Percentiles rank a stretch among this genome's conserved stretches.
phyloP scores from a whole-genome alignment of 345 rosid genomes.

The Camelina laxa region DNA sequence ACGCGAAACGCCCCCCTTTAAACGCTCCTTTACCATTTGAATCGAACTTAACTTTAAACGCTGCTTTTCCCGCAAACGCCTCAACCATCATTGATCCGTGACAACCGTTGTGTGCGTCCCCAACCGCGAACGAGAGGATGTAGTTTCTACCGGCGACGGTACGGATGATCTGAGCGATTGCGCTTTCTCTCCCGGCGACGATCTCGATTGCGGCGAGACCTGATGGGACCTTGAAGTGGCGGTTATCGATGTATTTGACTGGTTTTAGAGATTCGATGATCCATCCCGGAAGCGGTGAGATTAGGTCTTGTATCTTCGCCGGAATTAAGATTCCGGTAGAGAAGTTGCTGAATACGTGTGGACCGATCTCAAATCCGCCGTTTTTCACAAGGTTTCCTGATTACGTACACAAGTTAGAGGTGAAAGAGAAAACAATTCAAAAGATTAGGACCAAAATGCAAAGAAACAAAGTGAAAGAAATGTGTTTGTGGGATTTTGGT shows the following conservation, averaged over 20 bases:
- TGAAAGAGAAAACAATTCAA: neutral
- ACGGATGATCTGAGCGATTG: constrained; percentile 75
- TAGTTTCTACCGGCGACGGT: constrained; percentile 56
- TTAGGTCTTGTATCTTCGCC: constrained; percentile 51
- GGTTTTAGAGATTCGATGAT: constrained; percentile 87
- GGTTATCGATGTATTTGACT: constrained; percentile 68
- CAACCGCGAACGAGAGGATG: constrained; percentile 59
- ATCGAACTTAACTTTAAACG: constrained; percentile 49
- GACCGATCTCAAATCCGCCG: constrained; percentile 82
- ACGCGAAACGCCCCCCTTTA: constrained; percentile 53
- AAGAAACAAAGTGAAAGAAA: neutral
- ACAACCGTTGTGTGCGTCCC: constrained; percentile 80
- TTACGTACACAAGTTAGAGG: neutral
- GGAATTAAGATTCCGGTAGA: constrained; percentile 85
- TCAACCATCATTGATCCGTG: constrained; percentile 86
- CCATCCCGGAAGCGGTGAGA: constrained; percentile 90
- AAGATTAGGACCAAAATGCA: neutral
- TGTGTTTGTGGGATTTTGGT: neutral
- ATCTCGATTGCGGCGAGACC: constrained; percentile 67
- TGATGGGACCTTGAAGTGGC: constrained; percentile 69
- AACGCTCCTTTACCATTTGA: constrained; percentile 64
- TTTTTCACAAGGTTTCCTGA: constrained; percentile 68
- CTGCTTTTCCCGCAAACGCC: constrained; percentile 61
- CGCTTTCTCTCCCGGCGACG: constrained; percentile 85
- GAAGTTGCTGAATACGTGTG: constrained; percentile 76